Base-by-base conservation (phyloP, 176 grass and related monocot species). In the Miscanthus lutarioriparius region DNA sequence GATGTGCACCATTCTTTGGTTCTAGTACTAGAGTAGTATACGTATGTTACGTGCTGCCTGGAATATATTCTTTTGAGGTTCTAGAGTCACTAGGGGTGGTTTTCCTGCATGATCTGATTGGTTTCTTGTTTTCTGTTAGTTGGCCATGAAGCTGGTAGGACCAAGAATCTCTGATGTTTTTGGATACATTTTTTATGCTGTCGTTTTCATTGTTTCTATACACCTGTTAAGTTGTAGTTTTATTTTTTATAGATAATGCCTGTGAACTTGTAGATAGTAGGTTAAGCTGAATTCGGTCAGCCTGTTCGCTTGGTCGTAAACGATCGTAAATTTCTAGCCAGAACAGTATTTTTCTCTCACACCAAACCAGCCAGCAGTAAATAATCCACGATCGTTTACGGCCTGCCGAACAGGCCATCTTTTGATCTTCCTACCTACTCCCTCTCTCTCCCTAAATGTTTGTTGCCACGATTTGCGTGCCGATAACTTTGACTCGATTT, bases 51-150 rank as follows among this genome's bases (percentile, higher is more conserved):
- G 45, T 80, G 43, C 33, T 83, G 41, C 67, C 48, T 81, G 53
- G 51, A 81, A 81, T 85, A 64, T 83, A 58, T 68, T 33, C 84
- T 83, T 87, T 87, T 74, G 67, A 78, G 38, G 82, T 75, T 74
- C 41, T 26, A 78, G 59, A 79, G 73, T 86, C n/a, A 20, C 28
- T 23, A 23, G 67, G 41, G 56, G 44, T 80, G 75, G 40, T 75
- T 91, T 87, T 80, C 38, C 48, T 78, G 76, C 32, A 85, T 82
- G 67, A 44, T 33, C 36, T 74, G 27, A 39, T 83, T 49, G 36
- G 37, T 62, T 82, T 78, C 66, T 56, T 78, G 73, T 65, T 82
- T 67, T 78, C 56, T 83, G 88, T 74, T 78, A 48, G 68, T 67
- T 63, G 70, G 4, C 11, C 56, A 75, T 19, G 20, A 89, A 47